Percentiles rank a stretch among this genome's conserved stretches.
Conservation (phyloP, 202 grass and related monocot genomes). For the Schoenoplectus tabernaemontani region DNA sequence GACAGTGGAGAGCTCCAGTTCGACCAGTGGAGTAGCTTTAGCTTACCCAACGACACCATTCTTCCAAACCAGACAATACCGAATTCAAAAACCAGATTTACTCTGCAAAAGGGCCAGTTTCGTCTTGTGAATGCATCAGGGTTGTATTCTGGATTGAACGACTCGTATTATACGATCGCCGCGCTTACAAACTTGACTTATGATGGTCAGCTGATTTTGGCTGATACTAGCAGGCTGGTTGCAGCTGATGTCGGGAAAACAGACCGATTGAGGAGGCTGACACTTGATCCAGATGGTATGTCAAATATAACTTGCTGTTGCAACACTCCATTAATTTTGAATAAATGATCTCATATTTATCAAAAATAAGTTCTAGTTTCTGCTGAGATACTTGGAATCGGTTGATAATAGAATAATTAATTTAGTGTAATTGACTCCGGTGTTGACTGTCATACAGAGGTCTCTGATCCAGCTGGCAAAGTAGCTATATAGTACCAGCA, state of each 20-base stretch:
- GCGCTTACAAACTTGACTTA: constrained; percentile 26
- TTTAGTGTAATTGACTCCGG: neutral
- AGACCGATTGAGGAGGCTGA: constrained; percentile 41
- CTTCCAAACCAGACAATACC: constrained; percentile 39
- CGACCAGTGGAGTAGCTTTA: constrained; percentile 44
- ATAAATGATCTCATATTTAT: neutral
- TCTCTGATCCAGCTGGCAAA: neutral
- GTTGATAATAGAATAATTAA: neutral
- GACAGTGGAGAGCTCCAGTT: constrained; percentile 26
- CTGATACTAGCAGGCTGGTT: neutral
- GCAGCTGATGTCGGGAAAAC: constrained; percentile 31
- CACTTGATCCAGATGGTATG: constrained; percentile 55
- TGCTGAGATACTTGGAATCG: neutral
- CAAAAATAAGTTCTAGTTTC: neutral
- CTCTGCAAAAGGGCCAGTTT: constrained; percentile 37
- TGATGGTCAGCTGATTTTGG: constrained; percentile 26
- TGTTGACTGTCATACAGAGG: neutral
- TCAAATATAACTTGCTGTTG: neutral
- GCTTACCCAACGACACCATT: constrained; percentile 34
- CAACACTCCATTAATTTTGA: neutral
- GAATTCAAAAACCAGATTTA: neutral
- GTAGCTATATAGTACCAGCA: neutral
- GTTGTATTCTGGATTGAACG: neutral
- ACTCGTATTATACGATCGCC: neutral
- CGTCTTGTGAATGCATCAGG: constrained; percentile 1